Percentiles rank a stretch among this genome's conserved stretches.
These are phyloP conservation scores for Arabidopsis arenosa DNA, from an alignment of 345 rosid genomes.

Conservation along the genomic window DNA sequence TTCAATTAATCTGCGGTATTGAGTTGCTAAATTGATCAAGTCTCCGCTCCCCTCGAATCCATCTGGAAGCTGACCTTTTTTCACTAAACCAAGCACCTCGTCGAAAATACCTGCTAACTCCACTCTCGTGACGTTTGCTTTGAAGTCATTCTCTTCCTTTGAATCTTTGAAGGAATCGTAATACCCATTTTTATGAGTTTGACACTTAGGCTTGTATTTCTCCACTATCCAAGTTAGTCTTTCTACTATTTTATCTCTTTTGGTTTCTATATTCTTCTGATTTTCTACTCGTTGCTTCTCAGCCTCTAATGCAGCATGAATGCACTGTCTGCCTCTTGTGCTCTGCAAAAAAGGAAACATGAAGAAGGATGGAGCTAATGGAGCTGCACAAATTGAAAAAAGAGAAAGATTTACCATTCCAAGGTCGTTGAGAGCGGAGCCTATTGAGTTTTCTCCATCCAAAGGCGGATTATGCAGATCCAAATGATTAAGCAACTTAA, in stretches of 20 bases:
- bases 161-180: constrained; percentile 69
- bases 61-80: constrained; percentile 68
- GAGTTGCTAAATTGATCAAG: constrained; percentile 58
- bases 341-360: constrained; percentile 50
- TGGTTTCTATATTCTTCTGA: constrained; percentile 35
- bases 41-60: constrained; percentile 49
- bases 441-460: constrained; percentile 22
- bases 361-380: background rate
- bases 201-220: constrained; percentile 49
- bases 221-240: constrained; percentile 32
- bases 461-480: constrained; percentile 49
- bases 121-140: constrained; percentile 69
- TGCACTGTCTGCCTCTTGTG: constrained; percentile 59
- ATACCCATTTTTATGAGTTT: constrained; percentile 50
- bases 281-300: constrained; percentile 60
- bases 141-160: constrained; percentile 52
- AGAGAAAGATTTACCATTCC: constrained; percentile 63
- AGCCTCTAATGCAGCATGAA: constrained; percentile 60
- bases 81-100: constrained; percentile 70
- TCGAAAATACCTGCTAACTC: constrained; percentile 78
- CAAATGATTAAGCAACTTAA: constrained; percentile 44
- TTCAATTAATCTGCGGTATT: constrained; percentile 62
- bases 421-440: constrained; percentile 54
- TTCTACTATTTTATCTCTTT: background rate
- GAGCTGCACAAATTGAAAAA: background rate